Evolutionary conservation across 306 rosid species (phyloP), one percentile per base, ranked within the genome.

Genomic region (Pyrus bretschneideri): DNA sequence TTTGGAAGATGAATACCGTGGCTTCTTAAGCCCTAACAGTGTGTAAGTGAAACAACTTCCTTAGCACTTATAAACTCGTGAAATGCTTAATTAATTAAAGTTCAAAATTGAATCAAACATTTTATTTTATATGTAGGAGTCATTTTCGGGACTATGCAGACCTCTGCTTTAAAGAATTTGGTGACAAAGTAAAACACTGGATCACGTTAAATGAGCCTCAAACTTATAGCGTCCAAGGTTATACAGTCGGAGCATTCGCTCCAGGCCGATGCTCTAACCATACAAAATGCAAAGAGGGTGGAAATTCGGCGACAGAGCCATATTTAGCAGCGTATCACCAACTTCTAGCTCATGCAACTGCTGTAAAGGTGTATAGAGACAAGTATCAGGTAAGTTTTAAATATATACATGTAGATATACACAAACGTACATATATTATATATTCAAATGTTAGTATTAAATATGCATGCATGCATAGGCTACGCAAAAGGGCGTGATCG

Each of bases 151-250:
- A 84, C 76, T 90, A 85, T 65, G 93, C 87, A 54, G 89, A 91
- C 45, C 68, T 91, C 4, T 91, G 96, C 80, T 91, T 83, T 51
- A 79, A 80, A 80, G 84, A 86, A 70, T 91, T 91, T 71, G 96
- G 96, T 9, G 91, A 91, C 75, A 78, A 89, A 60, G 96, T 91
- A 46, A 91, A 91, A 85, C 78, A 85, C 60, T 91, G 96, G 96
- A 78, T 87, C 58, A 88, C 96, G 2, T 45, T 87, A 35, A 91
- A 91, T 30, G 96, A 91, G 80, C 96, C 96, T n/a, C 29, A 69
- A 30, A 75, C 80, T 1, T 80, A 80, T 66, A 23, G 81, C 72
- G 52, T 62, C 74, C 2, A 12, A 0, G 6, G 90, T 10, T 88
- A 88, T 76, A 77, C 82, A 67, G 58, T 4, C 11, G 93, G 96